Evolutionary conservation across 345 rosid species (phyloP), one percentile per base, ranked within the genome.

Genomic region (Rhizophora apiculata): DNA sequence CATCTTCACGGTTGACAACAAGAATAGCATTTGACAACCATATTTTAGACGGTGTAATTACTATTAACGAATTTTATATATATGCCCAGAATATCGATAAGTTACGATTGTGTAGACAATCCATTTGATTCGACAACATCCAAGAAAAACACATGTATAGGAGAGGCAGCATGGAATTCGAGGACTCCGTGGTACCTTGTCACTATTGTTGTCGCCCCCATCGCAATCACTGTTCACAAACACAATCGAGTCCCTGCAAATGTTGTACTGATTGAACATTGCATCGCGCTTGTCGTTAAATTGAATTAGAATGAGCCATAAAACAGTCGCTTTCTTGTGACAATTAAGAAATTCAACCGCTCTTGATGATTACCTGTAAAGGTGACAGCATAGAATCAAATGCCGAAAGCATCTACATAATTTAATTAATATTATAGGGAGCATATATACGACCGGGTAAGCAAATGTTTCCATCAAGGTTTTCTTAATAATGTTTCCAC

Each of bases 341-440:
- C 24, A 65, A 57, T 63, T 63, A 70, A 53, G 71, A 59, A 72
- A 67, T 52, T 69, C 72, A 67, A 67, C 67, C n/a, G 67, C 66
- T 60, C 71, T 67, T 72, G 34, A 43, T 43, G 49, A 73, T 74
- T 59, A 74, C 65, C 19, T 49, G 31, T 24, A 58, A 73, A 72
- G 67, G 61, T 60, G 73, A 78, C 80, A 59, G 60, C 75, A 72
- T 64, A 43, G 49, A 65, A 56, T 70, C 76, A 64, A 63, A 54
- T 20, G 37, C 27, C 39, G 6, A 30, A 18, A 37, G 32, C 26
- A 53, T 37, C 22, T 6, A 21, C 32, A 34, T 72, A 36, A 69
- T 68, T 63, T 27, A 19, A 39, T 39, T 11, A 13, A 63, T 64
- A 57, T 62, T 37, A 63, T 58, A 67, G 37, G 29, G 51, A 74